Conservation (phyloP, 768 basidiomycete genomes). For the Tricholoma sp. region DNA sequence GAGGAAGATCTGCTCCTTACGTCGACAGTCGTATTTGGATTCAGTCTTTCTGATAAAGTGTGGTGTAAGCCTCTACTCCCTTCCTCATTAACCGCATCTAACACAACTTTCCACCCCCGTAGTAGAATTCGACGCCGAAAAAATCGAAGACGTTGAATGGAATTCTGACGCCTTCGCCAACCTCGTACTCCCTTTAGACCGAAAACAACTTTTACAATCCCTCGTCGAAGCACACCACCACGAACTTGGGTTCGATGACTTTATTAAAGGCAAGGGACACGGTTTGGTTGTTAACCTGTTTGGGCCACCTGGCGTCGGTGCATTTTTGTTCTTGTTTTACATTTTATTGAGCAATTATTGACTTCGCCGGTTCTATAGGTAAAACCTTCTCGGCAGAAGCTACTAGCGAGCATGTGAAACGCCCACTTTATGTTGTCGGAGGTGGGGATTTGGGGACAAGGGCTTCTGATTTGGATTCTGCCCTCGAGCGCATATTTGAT, state of each 20-base stretch:
- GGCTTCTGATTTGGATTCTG: constrained; percentile 36
- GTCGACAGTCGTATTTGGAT: constrained; percentile 54
- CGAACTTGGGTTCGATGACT: constrained; percentile 51
- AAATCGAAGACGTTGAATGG: constrained; percentile 50
- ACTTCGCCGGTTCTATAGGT: constrained; percentile 19
- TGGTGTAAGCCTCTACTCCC: constrained; percentile 42
- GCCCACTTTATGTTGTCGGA: constrained; percentile 49
- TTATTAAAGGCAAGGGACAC: constrained; percentile 60
- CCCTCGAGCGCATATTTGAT: constrained; percentile 43
- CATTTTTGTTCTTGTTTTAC: constrained; percentile 12
- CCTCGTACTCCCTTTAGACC: constrained; percentile 49
- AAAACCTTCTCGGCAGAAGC: constrained; percentile 60
- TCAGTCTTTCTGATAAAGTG: constrained; percentile 53
- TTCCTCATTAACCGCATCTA: constrained; percentile 27
- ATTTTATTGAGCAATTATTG: not conserved
- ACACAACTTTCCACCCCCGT: not conserved
- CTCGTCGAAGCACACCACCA: constrained; percentile 55
- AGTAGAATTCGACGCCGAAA: constrained; percentile 61
- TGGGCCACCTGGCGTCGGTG: constrained; percentile 55
- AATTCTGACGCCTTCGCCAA: constrained; percentile 53
- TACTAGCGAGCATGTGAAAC: constrained; percentile 48
- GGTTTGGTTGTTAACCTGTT: constrained; percentile 45
- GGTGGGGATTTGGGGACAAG: constrained; percentile 52
- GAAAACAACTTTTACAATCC: constrained; percentile 50
- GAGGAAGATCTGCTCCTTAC: constrained; percentile 54